Percentiles rank a stretch among this genome's conserved stretches.
Evolutionary conservation across 768 basidiomycete species (phyloP).

Genomic region (Lepiota venenata): DNA sequence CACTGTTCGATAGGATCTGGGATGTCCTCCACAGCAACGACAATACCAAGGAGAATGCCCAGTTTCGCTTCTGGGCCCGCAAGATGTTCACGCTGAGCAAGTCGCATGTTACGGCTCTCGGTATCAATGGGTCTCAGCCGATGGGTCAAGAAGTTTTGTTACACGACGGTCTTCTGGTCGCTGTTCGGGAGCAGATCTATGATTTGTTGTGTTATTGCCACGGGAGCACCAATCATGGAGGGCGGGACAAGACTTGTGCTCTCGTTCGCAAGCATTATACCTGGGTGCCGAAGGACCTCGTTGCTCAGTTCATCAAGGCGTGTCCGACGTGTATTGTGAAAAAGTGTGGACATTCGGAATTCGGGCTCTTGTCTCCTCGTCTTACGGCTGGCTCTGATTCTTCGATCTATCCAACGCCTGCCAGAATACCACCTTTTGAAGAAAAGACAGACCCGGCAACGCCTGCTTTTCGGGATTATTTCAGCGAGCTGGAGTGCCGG

Average conservation of each 20-base stretch:
- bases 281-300: conserved; percentile 83
- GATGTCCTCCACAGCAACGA: conserved; percentile 57
- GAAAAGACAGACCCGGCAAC: conserved; percentile 14
- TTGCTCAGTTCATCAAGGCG: conserved; percentile 71
- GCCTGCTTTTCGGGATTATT: conserved; percentile 21
- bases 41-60: conserved; percentile 46
- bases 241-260: conserved; percentile 74
- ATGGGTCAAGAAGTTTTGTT: conserved; percentile 46
- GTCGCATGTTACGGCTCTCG: conserved; percentile 24
- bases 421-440: not conserved
- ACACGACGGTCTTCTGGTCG: conserved; percentile 72
- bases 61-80: conserved; percentile 82
- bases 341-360: conserved; percentile 32
- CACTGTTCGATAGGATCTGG: conserved; percentile 71
- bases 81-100: conserved; percentile 68
- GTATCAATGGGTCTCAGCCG: conserved; percentile 16
- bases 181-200: conserved; percentile 75
- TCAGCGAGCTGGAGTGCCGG: conserved; percentile 14
- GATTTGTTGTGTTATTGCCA: conserved; percentile 76
- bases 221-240: conserved; percentile 61
- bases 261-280: conserved; percentile 68
- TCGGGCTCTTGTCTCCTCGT: not conserved
- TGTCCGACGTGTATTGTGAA: conserved; percentile 72
- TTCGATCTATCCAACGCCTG: not conserved
- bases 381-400: not conserved